Percentiles rank a stretch among this genome's conserved stretches.
Conservation (phyloP, 2,329 filamentous ascomycete species). For the Diaporthe velutina region DNA sequence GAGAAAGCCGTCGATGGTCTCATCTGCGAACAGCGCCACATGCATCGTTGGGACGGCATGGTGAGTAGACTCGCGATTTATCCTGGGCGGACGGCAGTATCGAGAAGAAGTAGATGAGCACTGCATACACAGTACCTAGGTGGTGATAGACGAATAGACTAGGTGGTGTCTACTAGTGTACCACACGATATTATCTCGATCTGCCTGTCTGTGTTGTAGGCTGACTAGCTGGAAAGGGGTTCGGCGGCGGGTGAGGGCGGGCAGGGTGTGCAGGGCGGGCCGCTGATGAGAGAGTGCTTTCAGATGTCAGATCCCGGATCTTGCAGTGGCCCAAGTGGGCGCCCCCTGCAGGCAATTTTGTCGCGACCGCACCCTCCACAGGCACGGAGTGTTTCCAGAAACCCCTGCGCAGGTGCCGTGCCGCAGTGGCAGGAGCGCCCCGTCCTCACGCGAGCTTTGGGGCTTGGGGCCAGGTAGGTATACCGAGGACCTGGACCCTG, state of each 20-base stretch:
- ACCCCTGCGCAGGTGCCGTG: conserved; percentile 4
- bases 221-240: conserved; percentile 1
- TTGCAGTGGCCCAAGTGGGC: neutral
- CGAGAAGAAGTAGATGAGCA: neutral
- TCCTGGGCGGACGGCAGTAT: neutral
- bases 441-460: neutral
- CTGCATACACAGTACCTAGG: neutral
- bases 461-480: neutral
- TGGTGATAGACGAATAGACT: neutral
- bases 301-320: conserved; percentile 14
- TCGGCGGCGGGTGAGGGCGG: neutral
- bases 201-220: neutral
- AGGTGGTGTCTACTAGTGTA: neutral
- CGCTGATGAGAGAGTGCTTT: neutral
- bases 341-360: conserved; percentile 22
- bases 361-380: neutral
- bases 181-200: neutral
- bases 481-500: conserved; percentile 27
- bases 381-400: conserved; percentile 13
- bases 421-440: neutral
- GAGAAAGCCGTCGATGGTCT: neutral
- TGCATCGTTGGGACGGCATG: neutral
- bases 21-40: neutral
- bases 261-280: neutral
- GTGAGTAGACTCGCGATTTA: neutral